phyloP scores from a whole-genome alignment of 495 filamentous ascomycete genomes.

The Tuber microsphaerosporum region DNA sequence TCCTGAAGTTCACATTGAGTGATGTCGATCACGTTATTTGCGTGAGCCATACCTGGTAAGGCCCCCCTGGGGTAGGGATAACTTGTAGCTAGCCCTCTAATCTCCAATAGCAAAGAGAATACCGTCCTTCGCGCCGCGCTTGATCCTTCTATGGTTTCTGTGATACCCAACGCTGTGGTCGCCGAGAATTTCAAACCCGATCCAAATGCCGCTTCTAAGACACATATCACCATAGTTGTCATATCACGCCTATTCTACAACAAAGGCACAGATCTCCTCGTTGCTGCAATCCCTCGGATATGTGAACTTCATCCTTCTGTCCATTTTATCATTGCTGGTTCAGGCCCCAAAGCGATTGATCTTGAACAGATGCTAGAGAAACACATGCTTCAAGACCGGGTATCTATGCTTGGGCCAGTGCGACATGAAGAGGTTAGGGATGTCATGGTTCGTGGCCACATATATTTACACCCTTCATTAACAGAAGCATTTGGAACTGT shows the following conservation, averaged over 20 bases:
- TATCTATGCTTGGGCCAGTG: constrained; percentile 83
- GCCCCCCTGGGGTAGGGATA: not conserved
- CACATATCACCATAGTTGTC: constrained; percentile 81
- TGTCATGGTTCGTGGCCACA: constrained; percentile 96
- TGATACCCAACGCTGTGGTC: constrained; percentile 94
- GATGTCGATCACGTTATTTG: constrained; percentile 98
- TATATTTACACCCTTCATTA: constrained; percentile 88
- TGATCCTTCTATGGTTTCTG: constrained; percentile 92
- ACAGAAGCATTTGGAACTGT: constrained; percentile 98
- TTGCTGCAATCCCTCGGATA: constrained; percentile 88
- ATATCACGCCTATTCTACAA: constrained; percentile 98
- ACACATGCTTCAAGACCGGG: constrained; percentile 87
- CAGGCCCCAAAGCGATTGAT: constrained; percentile 93
- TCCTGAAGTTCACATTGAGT: constrained; percentile 90
- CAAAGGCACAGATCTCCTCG: constrained; percentile 91
- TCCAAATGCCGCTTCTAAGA: constrained; percentile 41
- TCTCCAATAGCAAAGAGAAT: constrained; percentile 74
- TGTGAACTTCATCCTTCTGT: constrained; percentile 82
- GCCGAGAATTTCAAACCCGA: constrained; percentile 84
- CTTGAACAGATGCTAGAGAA: constrained; percentile 95
- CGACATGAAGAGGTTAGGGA: constrained; percentile 94
- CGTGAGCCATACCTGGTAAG: constrained; percentile 92
- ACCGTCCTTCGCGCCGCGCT: constrained; percentile 90
- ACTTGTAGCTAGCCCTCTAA: constrained; percentile 13
- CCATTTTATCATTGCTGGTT: constrained; percentile 92